phyloP scores from a whole-genome alignment of 1,139 yeast species.

The Zhuliangozyma blackwelliae region DNA sequence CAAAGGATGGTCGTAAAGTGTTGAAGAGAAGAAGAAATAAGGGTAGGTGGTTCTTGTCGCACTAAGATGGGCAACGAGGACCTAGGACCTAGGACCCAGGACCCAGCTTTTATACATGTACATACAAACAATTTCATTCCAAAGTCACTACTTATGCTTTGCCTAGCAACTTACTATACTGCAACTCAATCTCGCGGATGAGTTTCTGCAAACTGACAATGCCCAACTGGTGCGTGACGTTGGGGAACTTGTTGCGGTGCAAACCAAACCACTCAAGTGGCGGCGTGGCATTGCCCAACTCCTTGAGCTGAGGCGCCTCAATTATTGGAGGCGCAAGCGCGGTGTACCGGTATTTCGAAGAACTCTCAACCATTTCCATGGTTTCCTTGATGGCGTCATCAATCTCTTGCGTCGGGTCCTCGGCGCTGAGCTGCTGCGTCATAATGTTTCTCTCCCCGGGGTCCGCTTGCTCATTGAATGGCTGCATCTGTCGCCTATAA shows the following conservation, averaged over 20 bases:
- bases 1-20: constrained; percentile 76
- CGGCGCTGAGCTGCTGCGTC: constrained; percentile 19
- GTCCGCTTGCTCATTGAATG: constrained; percentile 9
- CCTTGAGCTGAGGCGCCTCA: constrained; percentile 84
- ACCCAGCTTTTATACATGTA: no score
- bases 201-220: constrained; percentile 71
- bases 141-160: constrained; percentile 22
- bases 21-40: constrained; percentile 76
- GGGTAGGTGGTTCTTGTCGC: constrained; percentile 92
- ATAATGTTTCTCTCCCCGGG: constrained; percentile 3
- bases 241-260: constrained; percentile 80
- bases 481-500: constrained; percentile 17
- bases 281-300: constrained; percentile 94
- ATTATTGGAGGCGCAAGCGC: constrained; percentile 75
- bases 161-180: constrained; percentile 46
- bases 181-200: constrained; percentile 56
- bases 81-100: no score
- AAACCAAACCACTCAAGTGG: constrained; percentile 98
- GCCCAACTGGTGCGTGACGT: constrained; percentile 74
- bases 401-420: constrained; percentile 30
- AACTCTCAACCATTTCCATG: constrained; percentile 59
- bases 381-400: constrained; percentile 53
- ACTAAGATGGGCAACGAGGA: no score
- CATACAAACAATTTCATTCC: neutral
- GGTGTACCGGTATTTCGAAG: constrained; percentile 54